A percentile compares a stretch with the other conserved stretches of the same genome.
Evolutionary conservation across 2,329 filamentous ascomycete species (phyloP).

Genomic region (Periconia macrospinosa): DNA sequence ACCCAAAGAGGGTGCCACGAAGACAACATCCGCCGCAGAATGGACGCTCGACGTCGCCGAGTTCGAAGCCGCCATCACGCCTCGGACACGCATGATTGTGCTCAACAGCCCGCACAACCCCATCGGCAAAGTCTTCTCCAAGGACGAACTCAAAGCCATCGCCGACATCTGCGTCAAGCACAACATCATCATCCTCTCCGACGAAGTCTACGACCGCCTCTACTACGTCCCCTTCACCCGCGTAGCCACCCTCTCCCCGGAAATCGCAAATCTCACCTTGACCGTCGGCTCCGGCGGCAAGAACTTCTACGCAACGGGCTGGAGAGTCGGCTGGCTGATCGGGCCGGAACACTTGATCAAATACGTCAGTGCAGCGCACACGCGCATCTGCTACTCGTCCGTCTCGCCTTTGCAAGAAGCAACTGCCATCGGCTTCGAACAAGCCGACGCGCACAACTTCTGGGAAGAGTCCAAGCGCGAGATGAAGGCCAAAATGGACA

Average conservation of each 20-base stretch:
- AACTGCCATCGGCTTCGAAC: constrained; percentile 88
- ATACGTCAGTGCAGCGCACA: constrained; percentile 90
- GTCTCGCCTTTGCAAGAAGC: constrained; percentile 95
- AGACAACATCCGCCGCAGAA: constrained; percentile 81
- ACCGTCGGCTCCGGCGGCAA: constrained; percentile 97
- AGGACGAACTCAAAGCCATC: constrained; percentile 79
- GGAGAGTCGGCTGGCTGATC: constrained; percentile 95
- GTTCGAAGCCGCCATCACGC: constrained; percentile 78
- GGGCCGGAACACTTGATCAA: constrained; percentile 86
- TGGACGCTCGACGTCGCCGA: constrained; percentile 87
- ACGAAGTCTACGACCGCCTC: constrained; percentile 82
- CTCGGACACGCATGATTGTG: constrained; percentile 95
- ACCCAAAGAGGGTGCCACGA: constrained; percentile 74
- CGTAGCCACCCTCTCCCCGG: constrained; percentile 85
- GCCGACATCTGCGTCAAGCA: constrained; percentile 89
- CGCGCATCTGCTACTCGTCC: constrained; percentile 91
- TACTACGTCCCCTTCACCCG: constrained; percentile 96
- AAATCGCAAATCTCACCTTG: constrained; percentile 83
- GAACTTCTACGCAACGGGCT: constrained; percentile 97
- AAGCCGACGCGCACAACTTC: constrained; percentile 82
- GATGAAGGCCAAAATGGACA: constrained; percentile 86
- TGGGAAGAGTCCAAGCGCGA: constrained; percentile 82
- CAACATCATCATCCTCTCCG: constrained; percentile 82
- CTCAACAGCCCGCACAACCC: constrained; percentile 90
- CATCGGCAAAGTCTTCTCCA: constrained; percentile 91